These are phyloP conservation scores for Ophioceras dolichostomum DNA, from an alignment of 2,329 filamentous ascomycete genomes.

Conservation along the genomic window DNA sequence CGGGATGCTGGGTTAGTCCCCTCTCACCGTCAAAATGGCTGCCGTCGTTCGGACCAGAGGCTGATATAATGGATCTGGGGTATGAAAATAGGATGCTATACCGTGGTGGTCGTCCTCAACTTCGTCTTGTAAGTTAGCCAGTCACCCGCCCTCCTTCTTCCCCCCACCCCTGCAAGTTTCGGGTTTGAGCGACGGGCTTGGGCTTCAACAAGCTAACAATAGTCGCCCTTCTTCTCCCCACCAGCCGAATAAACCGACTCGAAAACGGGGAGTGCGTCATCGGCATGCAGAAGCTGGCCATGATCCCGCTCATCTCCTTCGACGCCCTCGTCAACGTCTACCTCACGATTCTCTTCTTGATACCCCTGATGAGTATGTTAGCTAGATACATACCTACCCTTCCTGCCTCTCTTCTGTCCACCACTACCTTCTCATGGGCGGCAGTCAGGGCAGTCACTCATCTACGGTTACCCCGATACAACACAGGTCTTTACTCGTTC, in stretches of 20 bases:
- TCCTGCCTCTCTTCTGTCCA: no score
- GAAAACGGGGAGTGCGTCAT: constrained; percentile 45
- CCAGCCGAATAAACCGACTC: constrained; percentile 43
- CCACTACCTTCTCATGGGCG: no score
- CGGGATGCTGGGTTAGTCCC: constrained; percentile 35
- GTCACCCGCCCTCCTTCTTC: no score
- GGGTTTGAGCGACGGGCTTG: no score
- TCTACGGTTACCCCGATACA: not conserved
- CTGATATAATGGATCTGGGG: no score
- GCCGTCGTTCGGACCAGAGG: no score
- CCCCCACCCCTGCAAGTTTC: no score
- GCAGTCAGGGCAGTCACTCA: no score
- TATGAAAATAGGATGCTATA: constrained; percentile 19
- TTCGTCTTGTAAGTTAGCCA: constrained; percentile 46
- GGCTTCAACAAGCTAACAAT: not conserved
- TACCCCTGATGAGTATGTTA: constrained; percentile 40
- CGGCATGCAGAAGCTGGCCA: constrained; percentile 43
- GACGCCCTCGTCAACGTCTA: constrained; percentile 51
- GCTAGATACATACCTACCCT: no score
- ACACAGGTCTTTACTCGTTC: constrained; percentile 42
- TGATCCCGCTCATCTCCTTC: constrained; percentile 49
- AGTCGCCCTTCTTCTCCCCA: not conserved
- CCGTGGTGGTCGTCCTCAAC: constrained; percentile 39
- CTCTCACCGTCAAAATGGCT: not conserved
- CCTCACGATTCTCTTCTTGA: constrained; percentile 48